Evolutionary conservation across 495 filamentous ascomycete genomes (phyloP).

Genomic region (Collariella sp.): DNA sequence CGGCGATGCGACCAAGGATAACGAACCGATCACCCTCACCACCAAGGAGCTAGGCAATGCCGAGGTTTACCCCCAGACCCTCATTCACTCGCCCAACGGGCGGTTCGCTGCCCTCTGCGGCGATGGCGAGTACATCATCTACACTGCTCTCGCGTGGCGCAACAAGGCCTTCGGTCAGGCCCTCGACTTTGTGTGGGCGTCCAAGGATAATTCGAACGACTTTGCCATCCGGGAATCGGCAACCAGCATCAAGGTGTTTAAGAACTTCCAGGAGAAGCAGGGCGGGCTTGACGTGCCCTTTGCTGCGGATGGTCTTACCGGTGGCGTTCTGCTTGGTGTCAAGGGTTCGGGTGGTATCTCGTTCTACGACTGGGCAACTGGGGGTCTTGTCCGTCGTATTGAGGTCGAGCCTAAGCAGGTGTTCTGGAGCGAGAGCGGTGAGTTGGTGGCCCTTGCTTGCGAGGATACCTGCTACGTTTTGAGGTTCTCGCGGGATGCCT

Average conservation of each 20-base stretch:
- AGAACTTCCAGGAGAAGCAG: constrained; percentile 91
- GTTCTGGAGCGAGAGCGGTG: constrained; percentile 95
- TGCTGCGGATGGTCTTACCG: constrained; percentile 84
- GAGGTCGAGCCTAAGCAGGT: constrained; percentile 91
- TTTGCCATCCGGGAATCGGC: constrained; percentile 92
- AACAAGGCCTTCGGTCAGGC: constrained; percentile 96
- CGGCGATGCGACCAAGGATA: constrained; percentile 78
- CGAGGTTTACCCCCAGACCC: constrained; percentile 91
- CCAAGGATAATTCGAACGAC: constrained; percentile 96
- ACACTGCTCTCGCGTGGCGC: constrained; percentile 92
- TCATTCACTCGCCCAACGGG: constrained; percentile 93
- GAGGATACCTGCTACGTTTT: constrained; percentile 95
- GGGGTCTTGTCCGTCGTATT: constrained; percentile 81
- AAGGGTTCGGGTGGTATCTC: constrained; percentile 91
- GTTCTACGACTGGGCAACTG: constrained; percentile 92
- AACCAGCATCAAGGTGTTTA: constrained; percentile 91
- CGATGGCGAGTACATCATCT: constrained; percentile 97
- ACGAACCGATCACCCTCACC: constrained; percentile 71
- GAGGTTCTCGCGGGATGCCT: constrained; percentile 81
- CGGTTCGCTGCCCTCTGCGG: constrained; percentile 95
- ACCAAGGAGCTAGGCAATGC: constrained; percentile 93
- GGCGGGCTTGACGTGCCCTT: constrained; percentile 91
- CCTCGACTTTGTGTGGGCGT: constrained; percentile 94
- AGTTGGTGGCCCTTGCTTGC: constrained; percentile 85
- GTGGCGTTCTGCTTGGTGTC: constrained; percentile 87